Evolutionary conservation across 306 rosid genomes (phyloP).

Genomic region (Quercus glauca): DNA sequence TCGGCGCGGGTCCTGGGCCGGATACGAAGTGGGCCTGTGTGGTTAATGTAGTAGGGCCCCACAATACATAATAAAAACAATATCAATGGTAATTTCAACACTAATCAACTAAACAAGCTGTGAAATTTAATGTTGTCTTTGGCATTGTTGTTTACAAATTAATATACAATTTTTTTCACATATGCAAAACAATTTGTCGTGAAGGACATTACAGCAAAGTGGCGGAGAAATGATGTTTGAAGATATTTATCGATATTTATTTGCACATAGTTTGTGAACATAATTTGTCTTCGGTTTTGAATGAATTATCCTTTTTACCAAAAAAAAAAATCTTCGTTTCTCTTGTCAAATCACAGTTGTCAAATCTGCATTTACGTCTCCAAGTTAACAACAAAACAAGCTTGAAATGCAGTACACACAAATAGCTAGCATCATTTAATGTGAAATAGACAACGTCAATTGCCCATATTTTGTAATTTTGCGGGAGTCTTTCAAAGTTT

Average conservation of each 20-base stretch:
- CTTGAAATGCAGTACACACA: background rate
- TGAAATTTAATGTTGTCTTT: no score
- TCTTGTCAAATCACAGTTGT: background rate
- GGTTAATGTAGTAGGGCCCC: no score
- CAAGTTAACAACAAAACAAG: no score
- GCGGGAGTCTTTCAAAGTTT: background rate
- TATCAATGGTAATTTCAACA: no score
- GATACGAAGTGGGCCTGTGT: no score
- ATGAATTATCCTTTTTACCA: no score
- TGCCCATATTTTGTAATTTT: background rate
- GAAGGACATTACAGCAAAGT: background rate
- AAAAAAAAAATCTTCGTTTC: no score
- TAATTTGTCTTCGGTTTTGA: background rate
- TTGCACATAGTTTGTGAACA: background rate
- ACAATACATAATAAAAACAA: no score
- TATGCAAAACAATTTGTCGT: background rate
- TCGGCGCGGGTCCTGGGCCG: no score
- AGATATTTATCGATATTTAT: background rate
- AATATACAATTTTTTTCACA: background rate
- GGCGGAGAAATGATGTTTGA: background rate
- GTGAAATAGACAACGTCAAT: background rate
- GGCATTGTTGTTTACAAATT: no score
- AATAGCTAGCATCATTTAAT: background rate
- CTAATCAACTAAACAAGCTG: no score
- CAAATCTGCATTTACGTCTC: no score